Percentiles rank a stretch among this genome's conserved stretches.
phyloP scores from a whole-genome alignment of 768 basidiomycete genomes.

The Boletus coccyginus region DNA sequence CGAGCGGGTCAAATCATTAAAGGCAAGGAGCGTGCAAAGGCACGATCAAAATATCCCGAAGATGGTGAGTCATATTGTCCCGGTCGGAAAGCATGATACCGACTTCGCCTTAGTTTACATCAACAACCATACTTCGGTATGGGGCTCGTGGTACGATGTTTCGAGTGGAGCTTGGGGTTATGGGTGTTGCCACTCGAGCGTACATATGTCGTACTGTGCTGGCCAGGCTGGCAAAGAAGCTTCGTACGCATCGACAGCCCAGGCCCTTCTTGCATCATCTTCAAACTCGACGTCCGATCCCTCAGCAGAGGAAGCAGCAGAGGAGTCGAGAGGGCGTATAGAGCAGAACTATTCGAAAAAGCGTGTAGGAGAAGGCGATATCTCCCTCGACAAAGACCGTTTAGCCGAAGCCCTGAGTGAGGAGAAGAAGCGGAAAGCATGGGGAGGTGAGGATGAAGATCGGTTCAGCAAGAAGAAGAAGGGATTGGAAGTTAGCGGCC shows the following conservation, averaged over 20 bases:
- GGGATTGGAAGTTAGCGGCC: conserved; percentile 46
- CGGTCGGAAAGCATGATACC: not conserved
- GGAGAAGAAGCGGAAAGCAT: conserved; percentile 74
- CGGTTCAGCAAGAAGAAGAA: conserved; percentile 61
- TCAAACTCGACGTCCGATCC: conserved; percentile 27
- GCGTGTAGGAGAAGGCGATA: conserved; percentile 76
- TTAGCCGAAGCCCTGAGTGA: conserved; percentile 70
- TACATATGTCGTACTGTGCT: conserved; percentile 89
- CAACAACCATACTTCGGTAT: conserved; percentile 94
- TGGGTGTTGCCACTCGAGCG: conserved; percentile 86
- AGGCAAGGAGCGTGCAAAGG: conserved; percentile 86
- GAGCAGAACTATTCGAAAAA: conserved; percentile 79
- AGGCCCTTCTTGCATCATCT: conserved; percentile 54
- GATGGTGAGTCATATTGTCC: conserved; percentile 60
- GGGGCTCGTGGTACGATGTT: conserved; percentile 93
- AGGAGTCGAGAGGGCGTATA: conserved; percentile 37
- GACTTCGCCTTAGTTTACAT: conserved; percentile 56
- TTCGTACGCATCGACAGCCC: conserved; percentile 69
- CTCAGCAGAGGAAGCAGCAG: conserved; percentile 30
- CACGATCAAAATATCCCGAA: conserved; percentile 91
- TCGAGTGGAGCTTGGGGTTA: conserved; percentile 83
- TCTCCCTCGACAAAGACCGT: conserved; percentile 69
- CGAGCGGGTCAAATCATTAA: conserved; percentile 87
- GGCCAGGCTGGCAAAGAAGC: conserved; percentile 84
- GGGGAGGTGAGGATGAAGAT: conserved; percentile 53